A percentile compares a stretch with the other conserved stretches of the same genome.
These are phyloP conservation scores for Penicillium sp. DNA, from an alignment of 2,329 filamentous ascomycete genomes.

Conservation along the genomic window DNA sequence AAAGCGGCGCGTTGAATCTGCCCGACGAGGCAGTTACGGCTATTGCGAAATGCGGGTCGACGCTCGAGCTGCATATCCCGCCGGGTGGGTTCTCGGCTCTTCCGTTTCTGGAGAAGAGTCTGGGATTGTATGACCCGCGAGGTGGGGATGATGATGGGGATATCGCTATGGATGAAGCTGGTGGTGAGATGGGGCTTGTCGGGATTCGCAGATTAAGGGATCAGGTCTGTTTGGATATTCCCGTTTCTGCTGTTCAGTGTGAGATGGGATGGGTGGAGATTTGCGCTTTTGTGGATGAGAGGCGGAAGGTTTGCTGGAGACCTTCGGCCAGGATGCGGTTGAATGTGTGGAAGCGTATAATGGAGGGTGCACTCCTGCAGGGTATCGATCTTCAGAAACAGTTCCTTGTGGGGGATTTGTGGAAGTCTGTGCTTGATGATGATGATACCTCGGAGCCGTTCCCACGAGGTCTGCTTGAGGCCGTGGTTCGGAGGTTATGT, in stretches of 20 bases:
- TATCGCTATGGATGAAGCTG: conserved; percentile 16
- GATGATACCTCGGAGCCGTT: conserved; percentile 27
- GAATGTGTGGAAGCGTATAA: conserved; percentile 47
- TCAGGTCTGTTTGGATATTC: conserved; percentile 48
- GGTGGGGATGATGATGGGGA: conserved; percentile 19
- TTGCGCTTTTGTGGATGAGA: conserved; percentile 50
- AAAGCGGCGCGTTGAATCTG: conserved; percentile 22
- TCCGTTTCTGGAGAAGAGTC: conserved; percentile 26
- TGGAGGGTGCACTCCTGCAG: conserved; percentile 39
- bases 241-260: conserved; percentile 51
- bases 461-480: conserved; percentile 35
- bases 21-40: conserved; percentile 35
- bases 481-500: conserved; percentile 36
- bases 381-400: conserved; percentile 40
- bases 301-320: conserved; percentile 34
- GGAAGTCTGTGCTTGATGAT: conserved; percentile 39
- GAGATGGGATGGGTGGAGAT: conserved; percentile 48
- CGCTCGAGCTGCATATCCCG: conserved; percentile 42
- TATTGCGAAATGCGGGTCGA: conserved; percentile 45
- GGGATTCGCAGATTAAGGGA: conserved; percentile 33
- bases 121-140: conserved; percentile 30
- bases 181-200: conserved; percentile 24
- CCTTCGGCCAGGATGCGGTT: conserved; percentile 48
- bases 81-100: conserved; percentile 31
- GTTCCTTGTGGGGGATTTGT: conserved; percentile 40